Evolutionary conservation across 495 filamentous ascomycete species (phyloP), one percentile per base, ranked within the genome.

Genomic region (Corynascus novoguineensis): DNA sequence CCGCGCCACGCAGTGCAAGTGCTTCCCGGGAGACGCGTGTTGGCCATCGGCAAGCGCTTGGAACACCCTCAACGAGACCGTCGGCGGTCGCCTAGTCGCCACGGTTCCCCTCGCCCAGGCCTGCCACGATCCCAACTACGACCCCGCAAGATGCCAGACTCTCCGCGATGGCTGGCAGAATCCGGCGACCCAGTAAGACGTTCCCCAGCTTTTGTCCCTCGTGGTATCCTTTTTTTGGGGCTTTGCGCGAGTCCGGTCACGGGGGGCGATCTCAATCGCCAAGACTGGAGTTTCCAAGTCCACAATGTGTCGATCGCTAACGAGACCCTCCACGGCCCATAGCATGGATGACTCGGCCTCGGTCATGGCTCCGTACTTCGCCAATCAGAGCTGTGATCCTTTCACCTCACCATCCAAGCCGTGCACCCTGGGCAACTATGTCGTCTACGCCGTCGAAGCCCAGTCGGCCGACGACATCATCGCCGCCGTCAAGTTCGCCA

Each of bases 401-500:
- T 67, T 69, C 48, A 66, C 60, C 19, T 44, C 55, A 12, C 19
- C 24, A 17, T 53, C 47, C 12, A 59, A 51, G 57, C 65, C 65
- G 3, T 89, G 84, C 70, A 68, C 64, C 5, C 59, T 84, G 1
- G 83, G 81, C 25, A 81, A 81, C 62, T 83, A 81, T 61, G 75
- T 83, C 7, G 42, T 58, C 8, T 88, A 86, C 53, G 71, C 77
- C 5, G 76, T 84, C 53, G 77, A 78, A 54, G 78, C 74, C 11
- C 58, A 62, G 14, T 35, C 54, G 1, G 60, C 67, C 1, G 54
- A 25, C 15, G 74, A 85, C 53, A 67, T 78, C 21, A 62, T 62
- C 14, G 64, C 66, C 4, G 73, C 73, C 0, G 60, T 85, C 17
- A 67, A 68, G 1, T 85, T 84, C 57, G 80, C 78, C 29, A 50